phyloP scores from a whole-genome alignment of 2,329 filamentous ascomycete genomes.

The Talaromyces sp. region DNA sequence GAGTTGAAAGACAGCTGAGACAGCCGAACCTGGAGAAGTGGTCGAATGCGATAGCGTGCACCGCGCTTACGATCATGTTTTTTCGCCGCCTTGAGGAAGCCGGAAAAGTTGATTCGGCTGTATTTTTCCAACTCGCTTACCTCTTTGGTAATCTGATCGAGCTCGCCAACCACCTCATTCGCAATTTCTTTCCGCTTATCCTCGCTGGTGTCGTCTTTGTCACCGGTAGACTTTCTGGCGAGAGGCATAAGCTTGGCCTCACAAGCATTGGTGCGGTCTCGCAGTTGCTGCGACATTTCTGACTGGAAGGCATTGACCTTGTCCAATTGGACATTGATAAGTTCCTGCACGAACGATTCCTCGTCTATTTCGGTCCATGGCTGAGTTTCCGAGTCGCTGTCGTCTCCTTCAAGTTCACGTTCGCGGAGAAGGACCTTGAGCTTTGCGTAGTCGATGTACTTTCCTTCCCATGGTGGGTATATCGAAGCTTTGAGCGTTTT shows the following conservation, averaged over 20 bases:
- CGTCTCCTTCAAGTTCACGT: constrained; percentile 55
- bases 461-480: constrained; percentile 84
- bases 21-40: constrained; percentile 86
- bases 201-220: constrained; percentile 34
- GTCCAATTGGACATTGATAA: constrained; percentile 90
- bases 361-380: constrained; percentile 92
- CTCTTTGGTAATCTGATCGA: constrained; percentile 85
- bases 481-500: constrained; percentile 77
- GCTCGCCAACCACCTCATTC: constrained; percentile 71
- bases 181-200: constrained; percentile 54
- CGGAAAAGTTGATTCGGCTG: constrained; percentile 94
- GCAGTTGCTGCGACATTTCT: constrained; percentile 75
- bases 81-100: constrained; percentile 96
- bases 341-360: constrained; percentile 87
- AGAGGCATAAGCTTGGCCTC: constrained; percentile 64
- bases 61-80: constrained; percentile 96
- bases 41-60: constrained; percentile 79
- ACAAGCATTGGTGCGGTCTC: constrained; percentile 72
- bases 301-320: constrained; percentile 91
- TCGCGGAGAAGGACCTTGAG: constrained; percentile 87
- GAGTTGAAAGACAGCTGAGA: constrained; percentile 92
- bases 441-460: constrained; percentile 95
- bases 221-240: constrained; percentile 39
- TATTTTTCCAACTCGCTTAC: constrained; percentile 93
- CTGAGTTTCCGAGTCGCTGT: constrained; percentile 55